Percentiles rank a stretch among this genome's conserved stretches.
Conservation (phyloP, 805 yeast species). For the Saturnispora kantuleensis region DNA sequence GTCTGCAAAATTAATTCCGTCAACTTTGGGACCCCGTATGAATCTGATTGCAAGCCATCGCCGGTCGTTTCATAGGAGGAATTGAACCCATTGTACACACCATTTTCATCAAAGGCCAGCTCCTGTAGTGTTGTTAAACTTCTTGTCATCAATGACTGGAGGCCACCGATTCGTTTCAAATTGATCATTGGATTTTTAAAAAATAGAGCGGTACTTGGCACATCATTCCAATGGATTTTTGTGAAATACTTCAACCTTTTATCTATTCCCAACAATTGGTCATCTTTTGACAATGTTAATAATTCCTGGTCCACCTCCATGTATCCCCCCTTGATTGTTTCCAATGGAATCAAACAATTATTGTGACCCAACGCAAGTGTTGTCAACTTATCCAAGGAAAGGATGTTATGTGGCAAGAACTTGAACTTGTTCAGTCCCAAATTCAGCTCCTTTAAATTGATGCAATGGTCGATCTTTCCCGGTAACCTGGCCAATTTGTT, state of each 20-base stretch:
- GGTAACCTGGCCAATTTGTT: slow-evolving; percentile 40
- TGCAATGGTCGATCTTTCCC: slow-evolving; percentile 34
- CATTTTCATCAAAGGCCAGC: slow-evolving; percentile 13
- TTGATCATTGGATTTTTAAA: no score
- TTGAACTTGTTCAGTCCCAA: slow-evolving; percentile 41
- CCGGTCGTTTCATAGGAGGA: no score
- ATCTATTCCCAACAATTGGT: slow-evolving; percentile 3
- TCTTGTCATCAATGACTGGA: slow-evolving; percentile 14
- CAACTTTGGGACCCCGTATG: slow-evolving; percentile 32
- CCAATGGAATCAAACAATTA: slow-evolving; percentile 30
- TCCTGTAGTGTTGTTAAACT: slow-evolving; percentile 28
- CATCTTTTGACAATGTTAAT: slow-evolving; percentile 16
- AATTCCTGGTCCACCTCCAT: slow-evolving; percentile 16
- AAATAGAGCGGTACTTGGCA: no score
- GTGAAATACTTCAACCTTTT: slow-evolving; percentile 19
- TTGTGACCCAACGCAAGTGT: slow-evolving; percentile 44
- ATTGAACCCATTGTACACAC: slow-evolving; percentile 5
- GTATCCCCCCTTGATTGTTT: slow-evolving; percentile 12
- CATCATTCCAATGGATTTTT: slow-evolving; percentile 21
- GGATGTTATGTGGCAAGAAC: slow-evolving; percentile 43
- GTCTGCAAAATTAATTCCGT: slow-evolving; percentile 38
- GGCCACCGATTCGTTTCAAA: no score
- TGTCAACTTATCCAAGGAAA: slow-evolving; percentile 33
- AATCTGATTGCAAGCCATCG: no score
- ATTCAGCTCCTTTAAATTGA: slow-evolving; percentile 39